Evolutionary conservation across 352 stramenopile species (phyloP).

Genomic region (Phytophthora citricola): DNA sequence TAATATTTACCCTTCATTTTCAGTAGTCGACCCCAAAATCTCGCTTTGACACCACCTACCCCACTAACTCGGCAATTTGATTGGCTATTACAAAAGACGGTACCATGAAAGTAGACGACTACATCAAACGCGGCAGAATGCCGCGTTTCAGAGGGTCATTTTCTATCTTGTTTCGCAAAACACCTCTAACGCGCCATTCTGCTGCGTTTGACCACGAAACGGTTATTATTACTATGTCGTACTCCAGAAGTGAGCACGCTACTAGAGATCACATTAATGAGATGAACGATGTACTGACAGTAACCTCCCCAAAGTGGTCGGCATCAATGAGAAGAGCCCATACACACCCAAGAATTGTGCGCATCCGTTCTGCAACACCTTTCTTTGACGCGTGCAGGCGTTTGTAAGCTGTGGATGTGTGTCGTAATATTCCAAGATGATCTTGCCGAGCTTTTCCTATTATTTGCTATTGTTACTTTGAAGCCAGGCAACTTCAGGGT

Average conservation of each 20-base stretch:
- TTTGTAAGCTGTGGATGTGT: constrained; percentile 25
- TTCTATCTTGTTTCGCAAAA: no score
- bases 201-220: no score
- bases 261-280: background rate
- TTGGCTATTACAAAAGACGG: no score
- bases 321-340: constrained; percentile 15
- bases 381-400: constrained; percentile 19
- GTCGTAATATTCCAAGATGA: constrained; percentile 12
- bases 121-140: no score
- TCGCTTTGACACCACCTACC: no score
- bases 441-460: constrained; percentile 14
- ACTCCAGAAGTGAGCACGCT: background rate
- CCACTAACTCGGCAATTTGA: no score
- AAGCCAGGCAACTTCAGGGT: background rate
- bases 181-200: no score
- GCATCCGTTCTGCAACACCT: constrained; percentile 21
- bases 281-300: background rate
- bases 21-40: no score
- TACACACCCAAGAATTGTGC: constrained; percentile 20
- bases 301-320: background rate
- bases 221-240: no score
- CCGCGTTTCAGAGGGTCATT: no score
- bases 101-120: no score
- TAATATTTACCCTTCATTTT: no score
- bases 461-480: constrained; percentile 7